Evolutionary conservation across 441 rosid species (phyloP), one percentile per base, ranked within the genome.

Genomic region (Viola pubescens): DNA sequence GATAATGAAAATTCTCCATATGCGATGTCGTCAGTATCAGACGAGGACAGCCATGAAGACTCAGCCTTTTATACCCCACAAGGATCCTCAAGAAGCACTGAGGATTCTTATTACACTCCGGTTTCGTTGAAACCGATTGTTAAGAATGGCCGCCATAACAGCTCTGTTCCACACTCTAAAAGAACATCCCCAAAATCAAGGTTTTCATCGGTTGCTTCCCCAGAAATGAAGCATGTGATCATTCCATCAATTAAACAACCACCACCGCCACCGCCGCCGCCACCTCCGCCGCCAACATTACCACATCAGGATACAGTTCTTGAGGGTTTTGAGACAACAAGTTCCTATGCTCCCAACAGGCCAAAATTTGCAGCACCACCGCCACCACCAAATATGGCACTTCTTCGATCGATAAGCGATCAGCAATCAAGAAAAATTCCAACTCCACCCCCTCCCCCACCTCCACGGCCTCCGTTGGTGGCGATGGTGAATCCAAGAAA

Each of bases 181-280:
- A 81, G 98, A 64, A 89, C 97, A 6, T 84, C 98, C 38, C 94
- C 98, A 2, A 87, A 68, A 75, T 77, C 94, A 8, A 68, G 89
- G 61, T 44, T 82, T 14, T 55, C 76, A 52, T 70, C 83, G 0
- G 77, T 67, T 64, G 54, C 77, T 65, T 85, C 84, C 3, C 98
- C 98, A 51, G 98, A 89, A 70, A 87, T 89, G 97, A 92, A 87
- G 73, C 90, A 78, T 54, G 95, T 82, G 9, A 87, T 92, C 34
- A 77, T 87, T 8, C 97, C 98, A 10, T 80, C 98, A 6, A 84
- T 81, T 42, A 83, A 83, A 76, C 82, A 80, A 58, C 68, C 71
- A 19, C 41, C 66, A 1, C 73, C 74, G 0, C 54, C 70, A 8
- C 65, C 68, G 44, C 74, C 71, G 13, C 77, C 79, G 4, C 65